Conservation (phyloP, 805 yeast species). For the Vanderwaltozyma polyspora region DNA sequence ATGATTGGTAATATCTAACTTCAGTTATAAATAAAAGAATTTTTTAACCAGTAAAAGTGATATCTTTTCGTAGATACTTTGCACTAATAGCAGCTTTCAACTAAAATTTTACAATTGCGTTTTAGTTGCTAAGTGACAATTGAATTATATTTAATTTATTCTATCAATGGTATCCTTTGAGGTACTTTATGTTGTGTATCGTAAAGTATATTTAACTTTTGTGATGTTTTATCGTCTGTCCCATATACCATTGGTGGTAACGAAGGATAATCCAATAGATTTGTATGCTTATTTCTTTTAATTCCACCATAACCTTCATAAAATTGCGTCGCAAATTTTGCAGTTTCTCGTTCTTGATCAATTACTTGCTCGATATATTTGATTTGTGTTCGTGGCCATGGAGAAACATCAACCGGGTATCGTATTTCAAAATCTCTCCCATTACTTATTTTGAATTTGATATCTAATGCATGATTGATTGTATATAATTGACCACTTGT, state of each 20-base stretch:
- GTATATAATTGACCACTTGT: constrained; percentile 35
- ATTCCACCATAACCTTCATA: constrained; percentile 29
- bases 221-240: constrained; percentile 13
- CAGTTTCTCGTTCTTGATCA: constrained; percentile 38
- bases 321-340: constrained; percentile 28
- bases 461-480: constrained; percentile 38
- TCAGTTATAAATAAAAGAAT: too few relatives aligned
- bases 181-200: constrained; percentile 1
- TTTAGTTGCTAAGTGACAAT: too few relatives aligned
- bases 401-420: constrained; percentile 44
- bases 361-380: constrained; percentile 44
- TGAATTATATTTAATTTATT: constrained; percentile 5
- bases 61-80: too few relatives aligned
- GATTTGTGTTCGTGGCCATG: constrained; percentile 39
- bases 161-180: constrained; percentile 15
- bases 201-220: constrained; percentile 1
- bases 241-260: constrained; percentile 25
- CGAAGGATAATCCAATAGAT: constrained; percentile 27
- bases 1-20: too few relatives aligned
- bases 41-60: too few relatives aligned
- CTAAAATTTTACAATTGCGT: too few relatives aligned
- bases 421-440: constrained; percentile 40
- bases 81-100: too few relatives aligned
- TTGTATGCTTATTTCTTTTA: constrained; percentile 20
- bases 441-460: constrained; percentile 39